phyloP scores from a whole-genome alignment of 495 filamentous ascomycete species.

The Aspergillus sparsus region DNA sequence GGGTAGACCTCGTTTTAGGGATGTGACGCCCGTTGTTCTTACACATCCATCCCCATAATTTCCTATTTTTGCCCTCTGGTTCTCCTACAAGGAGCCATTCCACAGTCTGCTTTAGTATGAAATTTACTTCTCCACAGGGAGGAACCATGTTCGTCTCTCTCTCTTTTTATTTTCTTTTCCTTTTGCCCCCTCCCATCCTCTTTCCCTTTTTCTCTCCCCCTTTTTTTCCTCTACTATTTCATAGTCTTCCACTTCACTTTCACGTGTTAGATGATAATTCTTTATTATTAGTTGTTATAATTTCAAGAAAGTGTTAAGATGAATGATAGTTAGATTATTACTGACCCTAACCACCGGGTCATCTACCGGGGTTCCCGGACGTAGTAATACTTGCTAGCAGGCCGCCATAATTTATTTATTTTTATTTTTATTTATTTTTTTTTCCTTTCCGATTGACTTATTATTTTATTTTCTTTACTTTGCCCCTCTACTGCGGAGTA shows the following conservation, averaged over 20 bases:
- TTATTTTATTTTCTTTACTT: background rate
- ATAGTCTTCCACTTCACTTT: background rate
- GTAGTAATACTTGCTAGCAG: slow-evolving; percentile 6
- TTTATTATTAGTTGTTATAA: background rate
- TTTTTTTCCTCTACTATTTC: slow-evolving; percentile 1
- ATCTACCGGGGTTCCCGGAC: slow-evolving; percentile 23
- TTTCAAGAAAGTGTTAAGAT: background rate
- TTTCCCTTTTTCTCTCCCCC: background rate
- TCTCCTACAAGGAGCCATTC: slow-evolving; percentile 19
- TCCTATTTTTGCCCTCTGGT: slow-evolving; percentile 21
- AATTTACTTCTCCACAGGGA: slow-evolving; percentile 24
- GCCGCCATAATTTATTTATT: background rate
- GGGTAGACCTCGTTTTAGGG: slow-evolving; percentile 11
- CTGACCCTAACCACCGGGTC: slow-evolving; percentile 15
- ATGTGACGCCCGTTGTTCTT: slow-evolving; percentile 27
- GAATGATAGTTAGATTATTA: background rate
- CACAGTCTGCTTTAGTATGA: slow-evolving; percentile 22
- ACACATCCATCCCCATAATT: slow-evolving; percentile 23
- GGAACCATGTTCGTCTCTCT: slow-evolving; percentile 26
- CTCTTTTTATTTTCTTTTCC: background rate
- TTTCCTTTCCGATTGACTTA: slow-evolving; percentile 5
- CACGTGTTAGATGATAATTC: too few relatives aligned
- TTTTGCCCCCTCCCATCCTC: background rate
- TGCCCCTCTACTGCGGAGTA: background rate
- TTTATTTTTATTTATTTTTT: slow-evolving; percentile 16